Evolutionary conservation across 2,329 filamentous ascomycete genomes (phyloP).

Genomic region (Exutisphaerella laricina): DNA sequence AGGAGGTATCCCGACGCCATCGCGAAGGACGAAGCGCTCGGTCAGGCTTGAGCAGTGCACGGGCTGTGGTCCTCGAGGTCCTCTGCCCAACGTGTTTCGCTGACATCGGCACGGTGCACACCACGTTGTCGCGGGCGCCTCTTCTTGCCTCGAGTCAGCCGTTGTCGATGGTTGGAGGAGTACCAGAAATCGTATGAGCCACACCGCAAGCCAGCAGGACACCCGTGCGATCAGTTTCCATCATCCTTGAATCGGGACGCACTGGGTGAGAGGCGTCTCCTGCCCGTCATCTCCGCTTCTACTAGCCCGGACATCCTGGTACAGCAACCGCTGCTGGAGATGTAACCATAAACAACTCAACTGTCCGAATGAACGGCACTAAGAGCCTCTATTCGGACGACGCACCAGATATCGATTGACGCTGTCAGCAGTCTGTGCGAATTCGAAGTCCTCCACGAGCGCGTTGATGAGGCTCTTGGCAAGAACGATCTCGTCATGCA

Average conservation of each 20-base stretch:
- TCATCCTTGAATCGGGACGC: constrained; percentile 16
- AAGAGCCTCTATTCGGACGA: constrained; percentile 3
- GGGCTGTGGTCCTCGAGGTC: constrained; percentile 7
- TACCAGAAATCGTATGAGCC: constrained; percentile 8
- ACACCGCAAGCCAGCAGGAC: constrained; percentile 15
- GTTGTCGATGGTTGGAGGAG: constrained; percentile 9
- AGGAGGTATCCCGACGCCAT: constrained; percentile 6
- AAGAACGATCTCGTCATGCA: constrained; percentile 8
- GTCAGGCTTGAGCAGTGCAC: constrained; percentile 3
- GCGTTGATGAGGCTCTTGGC: neutral
- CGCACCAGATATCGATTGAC: constrained; percentile 3
- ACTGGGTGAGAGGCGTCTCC: constrained; percentile 15
- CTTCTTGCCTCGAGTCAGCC: constrained; percentile 1
- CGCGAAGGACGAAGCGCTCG: constrained; percentile 12
- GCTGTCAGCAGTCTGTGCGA: neutral
- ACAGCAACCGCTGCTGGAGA: constrained; percentile 16
- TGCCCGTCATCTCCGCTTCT: constrained; percentile 18
- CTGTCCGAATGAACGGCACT: constrained; percentile 12
- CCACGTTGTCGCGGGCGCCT: neutral
- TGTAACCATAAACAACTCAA: constrained; percentile 17
- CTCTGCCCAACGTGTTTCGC: constrained; percentile 1
- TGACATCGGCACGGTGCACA: constrained; percentile 3
- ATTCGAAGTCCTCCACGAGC: neutral
- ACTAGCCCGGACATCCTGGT: constrained; percentile 16
- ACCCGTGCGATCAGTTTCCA: constrained; percentile 11